These are phyloP conservation scores for Bondarzewia mesenterica DNA, from an alignment of 1,284 basidiomycete genomes.

Conservation along the genomic window DNA sequence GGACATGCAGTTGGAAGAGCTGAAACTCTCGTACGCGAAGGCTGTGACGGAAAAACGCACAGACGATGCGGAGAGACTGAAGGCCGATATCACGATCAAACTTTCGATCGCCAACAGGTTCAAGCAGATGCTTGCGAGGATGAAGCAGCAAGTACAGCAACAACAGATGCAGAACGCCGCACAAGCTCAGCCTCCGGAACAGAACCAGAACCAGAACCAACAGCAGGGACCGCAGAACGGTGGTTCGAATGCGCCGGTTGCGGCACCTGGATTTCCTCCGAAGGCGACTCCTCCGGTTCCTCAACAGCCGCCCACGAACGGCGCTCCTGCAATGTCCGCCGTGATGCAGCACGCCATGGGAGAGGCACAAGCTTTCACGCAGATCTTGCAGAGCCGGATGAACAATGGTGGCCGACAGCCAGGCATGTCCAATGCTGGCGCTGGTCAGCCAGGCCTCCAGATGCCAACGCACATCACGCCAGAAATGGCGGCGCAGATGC, in stretches of 20 bases:
- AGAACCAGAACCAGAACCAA: not conserved
- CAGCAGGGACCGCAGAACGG: not conserved
- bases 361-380: not conserved
- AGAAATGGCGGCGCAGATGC: conserved; percentile 35
- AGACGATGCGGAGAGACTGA: not conserved
- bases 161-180: not conserved
- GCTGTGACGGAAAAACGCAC: not conserved
- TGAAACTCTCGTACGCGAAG: not conserved
- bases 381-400: not conserved
- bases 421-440: not conserved
- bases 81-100: not conserved
- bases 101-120: not conserved
- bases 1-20: not conserved
- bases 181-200: not conserved
- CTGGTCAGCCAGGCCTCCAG: not conserved
- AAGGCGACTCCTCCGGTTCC: not conserved
- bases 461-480: conserved; percentile 8
- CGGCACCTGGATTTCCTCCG: not conserved
- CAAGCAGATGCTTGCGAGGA: not conserved
- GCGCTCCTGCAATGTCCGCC: not conserved
- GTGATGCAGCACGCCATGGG: not conserved
- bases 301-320: not conserved
- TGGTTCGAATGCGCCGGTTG: not conserved
- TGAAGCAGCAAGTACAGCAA: not conserved
- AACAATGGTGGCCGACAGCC: not conserved